Evolutionary conservation across 768 basidiomycete genomes (phyloP), one percentile per base, ranked within the genome.

Genomic region (Cystofilobasidium bisporidii): DNA sequence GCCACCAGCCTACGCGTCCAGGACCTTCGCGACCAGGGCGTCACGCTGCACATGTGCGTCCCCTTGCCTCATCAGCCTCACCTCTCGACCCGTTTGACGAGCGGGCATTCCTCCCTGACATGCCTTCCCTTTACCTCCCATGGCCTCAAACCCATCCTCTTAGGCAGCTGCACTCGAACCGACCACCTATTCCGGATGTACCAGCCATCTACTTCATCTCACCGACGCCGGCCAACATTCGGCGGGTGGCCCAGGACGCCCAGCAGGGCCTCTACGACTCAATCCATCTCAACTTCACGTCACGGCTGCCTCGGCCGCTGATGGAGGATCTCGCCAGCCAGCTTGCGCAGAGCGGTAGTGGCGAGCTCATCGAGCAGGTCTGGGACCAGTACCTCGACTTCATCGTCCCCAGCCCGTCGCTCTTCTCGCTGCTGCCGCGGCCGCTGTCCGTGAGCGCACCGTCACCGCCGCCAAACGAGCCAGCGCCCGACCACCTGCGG

Each of bases 361-460:
- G 85, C 10, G 89, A 90, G n/a, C 79, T 85, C 8, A 84, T 92
- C 17, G 84, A 87, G 73, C 77, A 96, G 85, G 87, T 99, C 30
- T 83, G 92, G 55, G 96, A 99, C 75, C 96, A 99, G 78, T 94
- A 97, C 75, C 83, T 99, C 22, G 93, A 96, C 59, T 99, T 97
- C 78, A 87, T 99, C 57, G 83, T 89, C 1, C 96, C 96, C 33
- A 91, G 92, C 3, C 85, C 89, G 4, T 89, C 89, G 4, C 80
- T 98, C 30, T 99, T 98, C 79, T 96, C 93, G 38, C 82, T 98
- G 22, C 77, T 96, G 12, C 84, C 89, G 1, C 69, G 75, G 32
- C 71, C 58, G 26, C 30, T 56, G 26, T 30, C 53, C 12, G 53
- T 18, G 4, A 32, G 30, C 22, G 43, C 68, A 3, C 28, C 63